Evolutionary conservation across 1,139 yeast genomes (phyloP), one percentile per base, ranked within the genome.

Genomic region (Spathaspora sp.): DNA sequence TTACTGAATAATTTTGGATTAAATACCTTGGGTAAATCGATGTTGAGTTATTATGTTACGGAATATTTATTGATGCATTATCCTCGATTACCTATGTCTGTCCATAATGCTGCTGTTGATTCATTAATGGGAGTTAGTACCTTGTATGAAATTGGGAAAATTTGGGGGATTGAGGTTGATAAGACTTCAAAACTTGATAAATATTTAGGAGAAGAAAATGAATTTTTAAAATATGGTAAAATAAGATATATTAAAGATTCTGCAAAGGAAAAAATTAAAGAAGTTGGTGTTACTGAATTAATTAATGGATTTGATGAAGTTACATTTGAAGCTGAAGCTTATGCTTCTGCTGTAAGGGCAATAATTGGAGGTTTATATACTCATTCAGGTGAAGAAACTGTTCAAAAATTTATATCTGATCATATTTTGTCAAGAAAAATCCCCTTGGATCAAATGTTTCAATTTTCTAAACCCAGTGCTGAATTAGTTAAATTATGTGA

Each of bases 121-220:
- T 76, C 95, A 6, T 86, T 81, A 60, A 76, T 85, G 65, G 88
- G 93, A 2, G 78, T 80, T 38, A 76, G 74, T 15, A 76, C 90
- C 0, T 72, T 93, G 51, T 70, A 80, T 39, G 78, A 76, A 42
- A 70, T 90, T 37, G 97, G 91, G 26, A 76, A 72, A 57, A 60
- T 70, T 27, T 93, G 98, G 98, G 99, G 99, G 66, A 84, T 93
- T 45, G 93, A 89, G 65, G 74, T 77, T 29, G 97, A 90, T 62
- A 67, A 72, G 18, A 68, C 82, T 10, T 70, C 88, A 23, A 76
- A 84, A 41, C 69, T 89, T 54, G 84, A 86, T 47, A 80, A 89
- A 58, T 82, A 78, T 57, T 71, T 91, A 56, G 76, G 85, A 31
- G 81, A 84, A 50, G 95, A 86, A 63, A 80, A 89, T 16, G 82